These are phyloP conservation scores for Jackrogersella minutella DNA, from an alignment of 495 filamentous ascomycete species.

Conservation along the genomic window DNA sequence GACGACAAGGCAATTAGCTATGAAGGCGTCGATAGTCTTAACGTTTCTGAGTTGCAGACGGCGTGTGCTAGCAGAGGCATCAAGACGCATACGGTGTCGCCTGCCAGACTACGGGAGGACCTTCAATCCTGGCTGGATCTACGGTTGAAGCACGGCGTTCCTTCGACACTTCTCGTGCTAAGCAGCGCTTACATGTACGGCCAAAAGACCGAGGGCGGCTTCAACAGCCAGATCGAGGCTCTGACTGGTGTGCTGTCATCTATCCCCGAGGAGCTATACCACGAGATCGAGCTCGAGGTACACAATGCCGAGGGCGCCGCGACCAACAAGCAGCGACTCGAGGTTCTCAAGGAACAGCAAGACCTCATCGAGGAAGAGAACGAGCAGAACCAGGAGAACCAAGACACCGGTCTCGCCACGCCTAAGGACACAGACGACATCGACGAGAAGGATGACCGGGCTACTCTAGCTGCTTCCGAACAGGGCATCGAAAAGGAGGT, in stretches of 20 bases:
- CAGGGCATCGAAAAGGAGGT: slow-evolving; percentile 51
- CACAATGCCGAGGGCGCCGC: slow-evolving; percentile 96
- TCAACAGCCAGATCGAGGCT: slow-evolving; percentile 91
- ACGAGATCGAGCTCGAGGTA: slow-evolving; percentile 98
- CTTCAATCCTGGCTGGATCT: slow-evolving; percentile 95
- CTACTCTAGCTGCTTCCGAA: slow-evolving; percentile 48
- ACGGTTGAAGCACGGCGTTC: slow-evolving; percentile 88
- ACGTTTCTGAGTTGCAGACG: slow-evolving; percentile 91
- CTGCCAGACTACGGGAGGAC: slow-evolving; percentile 86
- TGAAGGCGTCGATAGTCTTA: slow-evolving; percentile 92
- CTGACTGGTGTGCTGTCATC: slow-evolving; percentile 89
- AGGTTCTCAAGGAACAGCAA: slow-evolving; percentile 98
- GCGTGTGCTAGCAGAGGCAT: slow-evolving; percentile 91
- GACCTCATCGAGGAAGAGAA: slow-evolving; percentile 98
- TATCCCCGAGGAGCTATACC: slow-evolving; percentile 98
- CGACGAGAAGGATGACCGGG: slow-evolving; percentile 65
- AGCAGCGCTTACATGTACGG: slow-evolving; percentile 99
- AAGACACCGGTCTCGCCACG: slow-evolving; percentile 72
- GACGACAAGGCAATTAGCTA: slow-evolving; percentile 95
- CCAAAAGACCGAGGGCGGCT: slow-evolving; percentile 73
- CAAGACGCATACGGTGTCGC: slow-evolving; percentile 88
- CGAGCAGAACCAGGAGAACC: slow-evolving; percentile 81
- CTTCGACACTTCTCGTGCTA: slow-evolving; percentile 91
- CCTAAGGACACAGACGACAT: slow-evolving; percentile 88
- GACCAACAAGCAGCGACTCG: slow-evolving; percentile 98